These are phyloP conservation scores for Penicillium janthinellum DNA, from an alignment of 2,329 filamentous ascomycete species.

Conservation along the genomic window DNA sequence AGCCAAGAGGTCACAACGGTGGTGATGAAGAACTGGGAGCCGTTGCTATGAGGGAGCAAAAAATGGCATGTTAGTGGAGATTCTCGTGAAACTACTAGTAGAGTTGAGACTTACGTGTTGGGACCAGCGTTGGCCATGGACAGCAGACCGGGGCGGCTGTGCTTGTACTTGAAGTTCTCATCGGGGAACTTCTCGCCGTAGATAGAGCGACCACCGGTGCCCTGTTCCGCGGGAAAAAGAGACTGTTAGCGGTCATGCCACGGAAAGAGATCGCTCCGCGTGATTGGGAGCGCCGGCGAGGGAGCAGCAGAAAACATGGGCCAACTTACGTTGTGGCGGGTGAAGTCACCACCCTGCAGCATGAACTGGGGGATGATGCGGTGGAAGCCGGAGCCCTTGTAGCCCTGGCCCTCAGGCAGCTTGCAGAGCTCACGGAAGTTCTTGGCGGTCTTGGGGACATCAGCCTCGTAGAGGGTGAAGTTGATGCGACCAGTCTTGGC, in stretches of 20 bases:
- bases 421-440: constrained; percentile 88
- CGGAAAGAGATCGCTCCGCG: not conserved
- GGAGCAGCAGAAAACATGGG: not conserved
- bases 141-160: constrained; percentile 74
- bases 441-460: constrained; percentile 82
- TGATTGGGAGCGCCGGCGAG: not conserved
- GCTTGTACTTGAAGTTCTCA: constrained; percentile 83
- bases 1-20: constrained; percentile 68
- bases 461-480: constrained; percentile 84
- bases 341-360: constrained; percentile 96
- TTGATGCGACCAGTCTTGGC: constrained; percentile 77
- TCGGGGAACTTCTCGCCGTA: constrained; percentile 93
- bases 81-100: not conserved
- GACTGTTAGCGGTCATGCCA: constrained; percentile 14
- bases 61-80: constrained; percentile 7
- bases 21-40: constrained; percentile 74
- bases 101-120: constrained; percentile 69
- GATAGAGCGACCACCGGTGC: constrained; percentile 90
- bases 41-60: constrained; percentile 52
- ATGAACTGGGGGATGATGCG: constrained; percentile 92
- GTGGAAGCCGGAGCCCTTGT: constrained; percentile 83
- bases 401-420: constrained; percentile 77
- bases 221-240: constrained; percentile 53
- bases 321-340: constrained; percentile 77
- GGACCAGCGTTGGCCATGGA: constrained; percentile 96